Base-by-base conservation (phyloP, 2,329 filamentous ascomycete species). In the Hortaea sp. region DNA sequence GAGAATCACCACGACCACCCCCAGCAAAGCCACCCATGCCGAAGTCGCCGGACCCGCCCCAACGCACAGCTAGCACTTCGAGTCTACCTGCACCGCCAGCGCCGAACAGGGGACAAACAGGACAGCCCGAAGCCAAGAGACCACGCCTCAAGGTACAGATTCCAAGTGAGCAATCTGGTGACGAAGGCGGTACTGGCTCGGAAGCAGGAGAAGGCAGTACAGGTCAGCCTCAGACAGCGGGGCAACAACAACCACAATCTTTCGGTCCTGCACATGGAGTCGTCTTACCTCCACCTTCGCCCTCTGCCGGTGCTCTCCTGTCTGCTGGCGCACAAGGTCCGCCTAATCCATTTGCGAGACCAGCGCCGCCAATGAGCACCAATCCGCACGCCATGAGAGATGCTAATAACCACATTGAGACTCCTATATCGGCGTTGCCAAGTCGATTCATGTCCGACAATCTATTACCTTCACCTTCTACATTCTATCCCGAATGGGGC, bases 131-230 rank as follows among this genome's bases (percentile, higher is more conserved):
- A 46, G 80, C 79, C 6, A 81, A 85, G 58, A 78, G 89, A 45
- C 92, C 92, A 2, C 79, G 87, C 44, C 73, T 98, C 41, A 95
- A 87, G 57, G 88, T 98, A 4, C 88, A 95, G 61, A 98, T 98
- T 58, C 92, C 92, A 0, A 90, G 88, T 54, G 92, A 94, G 59
- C 81, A 82, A 37, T 94, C 88, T 7, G 60, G 57, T 30, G 88
- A 94, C 56, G 80, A 76, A 40, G 86, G 81, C 47, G 84, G 78
- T 50, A 84, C 81, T 40, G 86, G 84, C 41, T 85, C 85, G 46
- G 85, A 85, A 2, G 49, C 50, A 39, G 56, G 64, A 63, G 74
- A 76, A 38, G 74, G 83, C 30, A 77, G 77, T 38, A 79, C 79
- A 35, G 73, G 77, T 72, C 38, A 76, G 77, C 78, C 81, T 5